A percentile compares a stretch with the other conserved stretches of the same genome.
Evolutionary conservation across 2,329 filamentous ascomycete species (phyloP).

Genomic region (Monosporascus sp.): DNA sequence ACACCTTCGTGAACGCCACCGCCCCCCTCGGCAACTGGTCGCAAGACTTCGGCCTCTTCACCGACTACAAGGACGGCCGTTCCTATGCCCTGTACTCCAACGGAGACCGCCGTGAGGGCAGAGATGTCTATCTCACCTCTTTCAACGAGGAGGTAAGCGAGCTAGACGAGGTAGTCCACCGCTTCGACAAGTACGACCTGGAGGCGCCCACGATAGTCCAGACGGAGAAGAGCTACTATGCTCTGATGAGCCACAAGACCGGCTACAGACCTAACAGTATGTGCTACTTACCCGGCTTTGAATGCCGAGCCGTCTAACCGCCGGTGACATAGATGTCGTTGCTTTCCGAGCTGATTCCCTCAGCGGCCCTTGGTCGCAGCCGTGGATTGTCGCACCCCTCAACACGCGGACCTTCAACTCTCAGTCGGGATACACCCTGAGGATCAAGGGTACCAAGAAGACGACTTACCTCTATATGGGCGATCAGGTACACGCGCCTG

Average conservation of each 20-base stretch:
- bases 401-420: constrained; percentile 49
- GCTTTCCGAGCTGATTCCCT: constrained; percentile 48
- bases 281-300: not conserved
- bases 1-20: constrained; percentile 48
- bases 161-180: constrained; percentile 46
- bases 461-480: constrained; percentile 48
- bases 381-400: constrained; percentile 44
- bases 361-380: constrained; percentile 48
- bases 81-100: constrained; percentile 56
- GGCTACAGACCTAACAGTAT: constrained; percentile 55
- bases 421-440: constrained; percentile 45
- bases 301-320: not conserved
- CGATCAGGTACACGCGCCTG: constrained; percentile 30
- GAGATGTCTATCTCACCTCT: constrained; percentile 51
- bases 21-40: constrained; percentile 57
- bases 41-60: constrained; percentile 57
- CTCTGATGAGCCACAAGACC: constrained; percentile 59
- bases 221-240: constrained; percentile 55
- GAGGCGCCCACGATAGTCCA: constrained; percentile 57
- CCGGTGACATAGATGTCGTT: constrained; percentile 37
- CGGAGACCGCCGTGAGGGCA: constrained; percentile 47
- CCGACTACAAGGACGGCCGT: constrained; percentile 52
- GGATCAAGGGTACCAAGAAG: constrained; percentile 41
- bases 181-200: constrained; percentile 55
- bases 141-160: constrained; percentile 49